These are phyloP conservation scores for Aspergillus sp. DNA, from an alignment of 2,329 filamentous ascomycete genomes.

Conservation along the genomic window DNA sequence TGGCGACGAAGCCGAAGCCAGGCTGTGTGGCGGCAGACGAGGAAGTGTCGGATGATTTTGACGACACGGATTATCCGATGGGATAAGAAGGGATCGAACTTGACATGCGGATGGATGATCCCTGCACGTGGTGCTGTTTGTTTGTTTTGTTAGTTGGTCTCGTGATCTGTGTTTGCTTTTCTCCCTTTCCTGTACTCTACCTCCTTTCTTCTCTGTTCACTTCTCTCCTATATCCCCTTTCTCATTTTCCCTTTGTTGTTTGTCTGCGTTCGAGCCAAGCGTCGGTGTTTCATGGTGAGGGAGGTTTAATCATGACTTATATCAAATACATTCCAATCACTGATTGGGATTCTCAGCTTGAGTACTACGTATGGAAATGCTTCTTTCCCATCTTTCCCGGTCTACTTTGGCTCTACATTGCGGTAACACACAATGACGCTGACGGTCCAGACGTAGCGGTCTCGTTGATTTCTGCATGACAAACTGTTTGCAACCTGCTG, in stretches of 20 bases:
- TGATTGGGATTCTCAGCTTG: too few species aligned
- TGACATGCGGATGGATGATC: background rate
- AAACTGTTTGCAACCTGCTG: background rate
- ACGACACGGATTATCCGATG: background rate
- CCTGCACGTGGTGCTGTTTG: background rate
- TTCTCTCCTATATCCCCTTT: too few species aligned
- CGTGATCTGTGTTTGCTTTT: background rate
- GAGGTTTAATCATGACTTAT: background rate
- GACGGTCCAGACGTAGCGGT: background rate
- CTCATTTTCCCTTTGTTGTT: too few species aligned
- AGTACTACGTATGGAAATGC: background rate
- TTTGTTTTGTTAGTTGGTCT: background rate
- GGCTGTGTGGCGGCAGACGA: background rate
- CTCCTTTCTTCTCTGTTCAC: too few species aligned
- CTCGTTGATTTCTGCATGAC: background rate
- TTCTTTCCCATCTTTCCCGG: background rate
- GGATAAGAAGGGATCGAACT: background rate
- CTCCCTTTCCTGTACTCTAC: background rate
- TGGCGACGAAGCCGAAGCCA: background rate
- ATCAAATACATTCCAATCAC: background rate
- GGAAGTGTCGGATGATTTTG: background rate
- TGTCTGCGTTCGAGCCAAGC: background rate
- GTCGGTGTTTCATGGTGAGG: background rate
- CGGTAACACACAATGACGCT: background rate
- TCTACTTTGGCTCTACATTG: background rate